Base-by-base conservation (phyloP, 768 basidiomycete species). In the Boletus sp. region DNA sequence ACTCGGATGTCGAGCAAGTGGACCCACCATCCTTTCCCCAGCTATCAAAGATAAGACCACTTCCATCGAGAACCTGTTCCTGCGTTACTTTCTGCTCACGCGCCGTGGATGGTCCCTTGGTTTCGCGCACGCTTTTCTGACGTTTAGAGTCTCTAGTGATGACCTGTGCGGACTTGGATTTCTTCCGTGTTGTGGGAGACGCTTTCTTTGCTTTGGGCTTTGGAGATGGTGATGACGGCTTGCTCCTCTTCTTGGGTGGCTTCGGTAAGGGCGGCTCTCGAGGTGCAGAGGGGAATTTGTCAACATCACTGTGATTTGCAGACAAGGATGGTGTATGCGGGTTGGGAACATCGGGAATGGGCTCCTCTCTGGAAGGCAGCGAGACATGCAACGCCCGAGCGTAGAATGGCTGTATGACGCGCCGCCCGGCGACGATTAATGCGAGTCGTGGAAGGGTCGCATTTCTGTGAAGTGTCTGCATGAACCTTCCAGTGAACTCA, bases 11-110 rank as follows among this genome's bases (percentile, higher is more conserved):
- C 20, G 5, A 29, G 9, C 3, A 28, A 17, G 4, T 4, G 1
- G 4, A 47, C 64, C 4, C n/a, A 71, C 70, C 62, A 46, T 73
- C 67, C 24, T 45, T 57, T 14, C 70, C 69, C 69, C 65, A 71
- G 12, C 12, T 24, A 6, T 73, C 59, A 4, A 14, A 1, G 8
- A 0, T 10, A 18, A 64, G 63, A 35, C 66, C 68, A 36, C 36
- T 48, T 1, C 39, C 44, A 5, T 15, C 41, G 7, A 4, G 7
- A 17, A 7, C 29, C 9, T 3, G 18, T 37, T 51, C 48, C 17
- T 7, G 46, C 3, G 30, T 29, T 15, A 3, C 20, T 30, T 44
- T 17, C 2, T 55, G 54, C n/a, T 7, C 33, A 7, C 33, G 41
- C 17, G 18, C 15, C 1, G 24, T 11, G 12, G 50, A 20, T 3